phyloP scores from a whole-genome alignment of 192 early-diverging fungal genomes.

The Neocallimastix lanati region DNA sequence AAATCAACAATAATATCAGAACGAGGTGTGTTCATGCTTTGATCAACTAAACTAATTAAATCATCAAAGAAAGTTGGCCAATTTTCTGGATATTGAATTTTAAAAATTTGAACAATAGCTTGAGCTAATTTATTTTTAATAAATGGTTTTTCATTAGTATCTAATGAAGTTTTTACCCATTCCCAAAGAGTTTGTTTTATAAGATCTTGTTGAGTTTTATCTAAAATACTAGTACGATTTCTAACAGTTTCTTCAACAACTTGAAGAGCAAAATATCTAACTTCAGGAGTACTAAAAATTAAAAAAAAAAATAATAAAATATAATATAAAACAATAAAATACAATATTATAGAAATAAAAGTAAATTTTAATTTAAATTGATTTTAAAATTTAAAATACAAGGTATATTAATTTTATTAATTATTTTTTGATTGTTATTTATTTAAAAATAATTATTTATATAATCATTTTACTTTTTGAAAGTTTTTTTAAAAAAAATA shows the following conservation, averaged over 20 bases:
- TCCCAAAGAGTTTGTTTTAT: slow-evolving; percentile 13
- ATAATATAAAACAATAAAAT: slow-evolving; percentile 5
- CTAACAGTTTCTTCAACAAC: slow-evolving; percentile 51
- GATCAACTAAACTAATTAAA: slow-evolving; percentile 42
- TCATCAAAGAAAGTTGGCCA: slow-evolving; percentile 85
- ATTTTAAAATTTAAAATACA: no score
- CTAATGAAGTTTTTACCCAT: slow-evolving; percentile 16
- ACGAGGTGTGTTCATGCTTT: slow-evolving; percentile 9
- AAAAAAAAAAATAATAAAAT: slow-evolving; percentile 4
- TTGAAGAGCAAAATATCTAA: slow-evolving; percentile 71
- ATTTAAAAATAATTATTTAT: no score
- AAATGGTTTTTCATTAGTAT: slow-evolving; percentile 20
- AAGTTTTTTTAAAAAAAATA: no score
- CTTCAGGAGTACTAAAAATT: slow-evolving; percentile 44
- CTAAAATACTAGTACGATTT: slow-evolving; percentile 19
- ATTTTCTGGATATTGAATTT: slow-evolving; percentile 58
- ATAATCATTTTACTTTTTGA: no score
- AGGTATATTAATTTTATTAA: no score
- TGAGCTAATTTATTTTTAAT: slow-evolving; percentile 72
- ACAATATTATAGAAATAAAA: slow-evolving; percentile 6
- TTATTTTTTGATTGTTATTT: no score
- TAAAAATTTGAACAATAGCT: slow-evolving; percentile 58
- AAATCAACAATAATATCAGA: slow-evolving; percentile 33
- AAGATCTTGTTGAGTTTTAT: slow-evolving; percentile 8
- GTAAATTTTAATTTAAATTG: no score